Evolutionary conservation across 768 basidiomycete genomes (phyloP).

Genomic region (Xanthoconium purpureum): DNA sequence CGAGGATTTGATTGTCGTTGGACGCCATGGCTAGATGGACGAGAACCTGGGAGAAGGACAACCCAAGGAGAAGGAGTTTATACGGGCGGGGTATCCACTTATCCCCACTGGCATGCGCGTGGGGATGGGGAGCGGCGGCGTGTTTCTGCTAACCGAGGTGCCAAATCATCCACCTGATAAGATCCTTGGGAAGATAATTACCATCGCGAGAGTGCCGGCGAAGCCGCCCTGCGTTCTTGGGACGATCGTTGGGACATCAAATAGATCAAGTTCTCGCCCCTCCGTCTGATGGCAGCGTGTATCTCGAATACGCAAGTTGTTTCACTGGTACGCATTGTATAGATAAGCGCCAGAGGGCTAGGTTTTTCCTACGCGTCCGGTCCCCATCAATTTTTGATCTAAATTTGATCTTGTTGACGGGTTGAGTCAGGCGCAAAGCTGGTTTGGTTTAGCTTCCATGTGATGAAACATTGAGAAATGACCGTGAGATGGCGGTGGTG

Average conservation of each 20-base stretch:
- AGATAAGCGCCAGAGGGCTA: neutral
- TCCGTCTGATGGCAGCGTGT: no score
- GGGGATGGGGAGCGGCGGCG: neutral
- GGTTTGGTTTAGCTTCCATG: no score
- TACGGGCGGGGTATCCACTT: neutral
- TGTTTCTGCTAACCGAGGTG: neutral
- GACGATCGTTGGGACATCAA: no score
- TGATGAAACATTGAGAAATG: no score
- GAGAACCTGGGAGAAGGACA: neutral
- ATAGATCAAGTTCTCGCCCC: no score
- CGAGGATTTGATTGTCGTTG: conserved; percentile 38
- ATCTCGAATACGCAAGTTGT: no score
- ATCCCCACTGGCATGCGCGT: neutral
- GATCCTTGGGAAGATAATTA: no score
- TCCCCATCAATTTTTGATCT: neutral
- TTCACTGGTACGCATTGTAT: neutral
- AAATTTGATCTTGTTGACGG: neutral
- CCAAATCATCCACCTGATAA: neutral
- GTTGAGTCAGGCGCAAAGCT: neutral
- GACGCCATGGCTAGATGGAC: conserved; percentile 14
- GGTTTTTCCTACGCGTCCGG: neutral
- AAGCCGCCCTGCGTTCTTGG: no score
- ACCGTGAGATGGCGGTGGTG: no score
- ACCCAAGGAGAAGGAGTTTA: neutral
- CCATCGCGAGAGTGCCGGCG: no score